phyloP scores from a whole-genome alignment of 768 basidiomycete species.

The Phylloporus arenicola region DNA sequence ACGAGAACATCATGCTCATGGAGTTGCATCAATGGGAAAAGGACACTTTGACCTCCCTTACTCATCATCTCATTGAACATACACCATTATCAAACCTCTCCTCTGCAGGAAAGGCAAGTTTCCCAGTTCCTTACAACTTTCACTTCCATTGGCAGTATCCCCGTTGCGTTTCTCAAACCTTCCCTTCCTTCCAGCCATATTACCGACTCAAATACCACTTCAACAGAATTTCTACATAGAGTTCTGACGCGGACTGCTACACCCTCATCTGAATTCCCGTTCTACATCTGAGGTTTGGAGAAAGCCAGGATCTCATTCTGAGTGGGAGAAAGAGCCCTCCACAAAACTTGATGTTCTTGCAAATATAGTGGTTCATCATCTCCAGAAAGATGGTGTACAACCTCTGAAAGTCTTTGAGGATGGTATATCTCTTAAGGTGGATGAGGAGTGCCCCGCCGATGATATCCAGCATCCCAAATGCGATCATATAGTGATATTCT shows the following conservation, averaged over 20 bases:
- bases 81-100: too few species aligned
- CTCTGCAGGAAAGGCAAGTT: too few species aligned
- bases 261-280: constrained; percentile 1
- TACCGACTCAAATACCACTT: too few species aligned
- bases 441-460: background rate
- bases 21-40: background rate
- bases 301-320: background rate
- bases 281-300: background rate
- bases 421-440: background rate
- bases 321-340: background rate
- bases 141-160: too few species aligned
- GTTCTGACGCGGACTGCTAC: background rate
- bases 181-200: too few species aligned
- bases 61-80: background rate
- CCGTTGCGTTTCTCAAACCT: too few species aligned
- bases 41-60: background rate
- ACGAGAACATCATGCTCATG: background rate
- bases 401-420: background rate
- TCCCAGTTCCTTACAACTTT: too few species aligned
- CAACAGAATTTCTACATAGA: constrained; percentile 6
- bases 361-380: background rate
- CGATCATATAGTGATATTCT: background rate
- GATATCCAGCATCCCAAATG: background rate
- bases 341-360: background rate
- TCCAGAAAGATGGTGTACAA: background rate